Evolutionary conservation across 139 green algal species (phyloP).

Genomic region (Picochlorum sp.): DNA sequence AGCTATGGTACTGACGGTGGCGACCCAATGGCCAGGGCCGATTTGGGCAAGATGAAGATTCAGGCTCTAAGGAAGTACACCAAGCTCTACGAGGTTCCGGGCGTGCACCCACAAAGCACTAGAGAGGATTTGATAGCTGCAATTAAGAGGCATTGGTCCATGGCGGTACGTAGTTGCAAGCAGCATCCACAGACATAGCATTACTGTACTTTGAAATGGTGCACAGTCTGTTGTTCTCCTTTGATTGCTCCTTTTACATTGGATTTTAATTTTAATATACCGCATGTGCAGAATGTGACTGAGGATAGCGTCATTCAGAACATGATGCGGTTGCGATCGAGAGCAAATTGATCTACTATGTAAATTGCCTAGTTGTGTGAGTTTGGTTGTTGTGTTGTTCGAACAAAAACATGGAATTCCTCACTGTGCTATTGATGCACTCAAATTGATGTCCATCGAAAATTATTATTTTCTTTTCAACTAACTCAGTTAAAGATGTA

Average conservation of each 20-base stretch:
- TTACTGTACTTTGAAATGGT: no score
- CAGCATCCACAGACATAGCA: background rate
- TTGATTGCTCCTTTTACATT: background rate
- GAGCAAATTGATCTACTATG: background rate
- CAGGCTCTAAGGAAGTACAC: constrained; percentile 28
- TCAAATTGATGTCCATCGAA: no score
- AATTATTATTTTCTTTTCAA: no score
- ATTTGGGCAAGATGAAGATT: constrained; percentile 26
- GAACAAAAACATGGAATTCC: no score
- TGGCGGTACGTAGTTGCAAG: constrained; percentile 12
- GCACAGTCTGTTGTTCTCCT: no score
- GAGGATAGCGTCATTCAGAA: constrained; percentile 26
- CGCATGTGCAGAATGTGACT: constrained; percentile 8
- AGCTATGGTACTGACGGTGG: constrained; percentile 3
- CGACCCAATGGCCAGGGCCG: constrained; percentile 11
- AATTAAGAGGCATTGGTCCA: constrained; percentile 22
- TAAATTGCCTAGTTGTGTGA: background rate
- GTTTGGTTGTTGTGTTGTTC: no score
- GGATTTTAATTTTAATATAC: background rate
- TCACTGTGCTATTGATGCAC: no score
- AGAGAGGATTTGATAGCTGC: constrained; percentile 22
- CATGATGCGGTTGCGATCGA: background rate
- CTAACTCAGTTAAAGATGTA: no score
- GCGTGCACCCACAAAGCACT: constrained; percentile 12
- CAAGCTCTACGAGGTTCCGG: constrained; percentile 22